Percentiles rank a stretch among this genome's conserved stretches.
Evolutionary conservation across 306 rosid species (phyloP).

Genomic region (Trifolium pratense): DNA sequence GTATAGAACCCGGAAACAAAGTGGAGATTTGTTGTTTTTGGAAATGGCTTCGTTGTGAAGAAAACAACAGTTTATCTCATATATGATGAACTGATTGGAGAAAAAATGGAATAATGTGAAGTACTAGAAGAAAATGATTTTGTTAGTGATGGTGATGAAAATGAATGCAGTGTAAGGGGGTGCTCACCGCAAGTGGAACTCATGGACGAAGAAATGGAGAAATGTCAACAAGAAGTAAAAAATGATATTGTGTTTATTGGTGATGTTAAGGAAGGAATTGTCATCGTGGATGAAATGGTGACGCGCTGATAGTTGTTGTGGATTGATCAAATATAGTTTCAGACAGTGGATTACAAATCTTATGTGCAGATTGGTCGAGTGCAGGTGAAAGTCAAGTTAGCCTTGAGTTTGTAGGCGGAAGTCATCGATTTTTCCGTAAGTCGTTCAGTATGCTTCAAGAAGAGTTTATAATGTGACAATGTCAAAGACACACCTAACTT

Average conservation of each 20-base stretch:
- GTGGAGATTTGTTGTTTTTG: not conserved
- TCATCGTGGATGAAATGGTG: not conserved
- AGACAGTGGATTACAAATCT: not conserved
- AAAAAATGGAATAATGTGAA: not conserved
- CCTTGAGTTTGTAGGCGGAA: not conserved
- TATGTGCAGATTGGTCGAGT: not conserved
- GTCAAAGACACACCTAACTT: not conserved
- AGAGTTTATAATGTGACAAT: too few species aligned
- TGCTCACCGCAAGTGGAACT: not conserved
- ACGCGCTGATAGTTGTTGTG: not conserved
- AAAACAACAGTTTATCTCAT: constrained; percentile 15
- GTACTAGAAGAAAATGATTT: not conserved
- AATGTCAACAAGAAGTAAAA: too few species aligned
- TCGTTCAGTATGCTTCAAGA: too few species aligned
- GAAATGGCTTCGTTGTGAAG: not conserved
- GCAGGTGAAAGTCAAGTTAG: not conserved
- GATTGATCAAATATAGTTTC: too few species aligned
- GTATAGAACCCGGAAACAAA: not conserved
- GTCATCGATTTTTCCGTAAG: too few species aligned
- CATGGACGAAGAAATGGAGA: not conserved
- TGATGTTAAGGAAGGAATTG: not conserved
- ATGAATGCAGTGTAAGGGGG: not conserved
- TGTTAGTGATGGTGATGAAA: too few species aligned
- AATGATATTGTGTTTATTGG: not conserved
- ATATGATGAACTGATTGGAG: not conserved